Conservation (phyloP, 1,284 basidiomycete genomes). For the Papiliotrema terrestris region DNA sequence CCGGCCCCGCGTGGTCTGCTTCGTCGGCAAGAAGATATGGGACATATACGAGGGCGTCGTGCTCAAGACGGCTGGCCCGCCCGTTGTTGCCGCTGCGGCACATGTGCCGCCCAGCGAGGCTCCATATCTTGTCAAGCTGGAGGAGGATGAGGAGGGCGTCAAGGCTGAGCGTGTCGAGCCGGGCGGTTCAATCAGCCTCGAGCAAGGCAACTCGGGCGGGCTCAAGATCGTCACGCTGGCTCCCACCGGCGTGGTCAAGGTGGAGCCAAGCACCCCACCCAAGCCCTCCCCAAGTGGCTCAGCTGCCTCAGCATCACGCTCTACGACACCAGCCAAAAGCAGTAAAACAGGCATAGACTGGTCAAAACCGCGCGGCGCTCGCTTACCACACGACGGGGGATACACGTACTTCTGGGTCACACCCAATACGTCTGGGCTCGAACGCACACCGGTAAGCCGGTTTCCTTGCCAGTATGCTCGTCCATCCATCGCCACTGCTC, state of each 20-base stretch:
- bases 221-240: no score
- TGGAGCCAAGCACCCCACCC: no score
- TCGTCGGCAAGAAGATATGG: conserved; percentile 70
- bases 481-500: no score
- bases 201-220: no score
- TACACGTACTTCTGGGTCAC: conserved; percentile 48
- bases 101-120: no score
- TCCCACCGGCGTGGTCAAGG: no score
- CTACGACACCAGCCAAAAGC: not conserved
- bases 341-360: conserved; percentile 22
- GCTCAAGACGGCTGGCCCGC: conserved; percentile 22
- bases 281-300: no score
- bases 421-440: conserved; percentile 47
- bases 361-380: conserved; percentile 25
- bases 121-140: no score
- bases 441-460: conserved; percentile 37
- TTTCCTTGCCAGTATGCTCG: not conserved
- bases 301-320: not conserved
- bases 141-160: no score
- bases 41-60: conserved; percentile 53
- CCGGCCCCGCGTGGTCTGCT: conserved; percentile 62
- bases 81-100: not conserved
- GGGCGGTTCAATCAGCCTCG: no score
- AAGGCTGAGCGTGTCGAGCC: no score
- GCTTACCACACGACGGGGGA: conserved; percentile 17